Evolutionary conservation across 2,329 filamentous ascomycete species (phyloP), one percentile per base, ranked within the genome.

Genomic region (Huntiella bhutanensis): DNA sequence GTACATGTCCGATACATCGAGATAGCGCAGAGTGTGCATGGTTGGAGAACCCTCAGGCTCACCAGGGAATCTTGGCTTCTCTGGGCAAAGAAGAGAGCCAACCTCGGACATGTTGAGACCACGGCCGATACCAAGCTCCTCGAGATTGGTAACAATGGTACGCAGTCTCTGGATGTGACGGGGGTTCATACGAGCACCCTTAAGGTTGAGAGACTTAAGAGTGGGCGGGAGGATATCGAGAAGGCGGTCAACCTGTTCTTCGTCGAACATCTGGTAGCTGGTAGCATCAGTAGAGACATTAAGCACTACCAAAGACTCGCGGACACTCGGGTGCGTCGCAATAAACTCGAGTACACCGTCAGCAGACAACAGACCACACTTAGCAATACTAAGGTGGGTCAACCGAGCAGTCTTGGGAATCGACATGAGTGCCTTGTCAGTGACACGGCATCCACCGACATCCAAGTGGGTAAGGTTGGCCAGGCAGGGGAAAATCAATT

Each of bases 381-480:
- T 83, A 52, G 80, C 75, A 41, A 91, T 63, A 55, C 85, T 87
- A 46, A 91, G 64, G 57, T 91, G 83, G 1, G 80, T 86, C 52
- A 88, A 70, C 51, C 66, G 68, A 8, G 83, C 82, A 4, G 77
- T 77, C n/a, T 67, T 57, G 1, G 82, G 81, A 51, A 88, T 82
- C 15, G 74, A 75, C 53, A 71, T 64, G 12, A 91, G 67, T 4
- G 82, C 82, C 17, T 68, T 64, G 58, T 85, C 74, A 33, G 77
- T 86, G 54, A 91, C 75, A 53, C 79, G 73, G 1, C 82, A 87
- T 53, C 82, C 80, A 7, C 80, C 75, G n/a, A 87, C 68, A 56
- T 91, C 83, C 34, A 91, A 71, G 57, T 87, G 82, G 1, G 82
- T 88, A 46, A 86, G 64, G 46, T 71, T 67, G 19, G 66, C 59